Conservation (phyloP, 2,329 filamentous ascomycete genomes). For the Clonostachys rosea region DNA sequence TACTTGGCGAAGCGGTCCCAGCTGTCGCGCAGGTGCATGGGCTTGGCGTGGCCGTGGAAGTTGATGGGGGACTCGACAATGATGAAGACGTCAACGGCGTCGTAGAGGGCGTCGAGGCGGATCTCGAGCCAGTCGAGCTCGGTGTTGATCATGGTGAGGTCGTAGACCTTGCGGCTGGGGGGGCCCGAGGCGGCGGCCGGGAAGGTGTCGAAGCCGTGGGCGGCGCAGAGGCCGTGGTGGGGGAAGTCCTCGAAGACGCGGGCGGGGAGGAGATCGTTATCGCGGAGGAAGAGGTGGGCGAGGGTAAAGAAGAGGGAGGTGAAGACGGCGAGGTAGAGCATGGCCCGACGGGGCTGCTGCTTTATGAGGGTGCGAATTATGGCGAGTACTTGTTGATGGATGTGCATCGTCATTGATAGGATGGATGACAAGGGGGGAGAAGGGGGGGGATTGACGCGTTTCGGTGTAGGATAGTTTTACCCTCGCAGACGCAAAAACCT, state of each 20-base stretch:
- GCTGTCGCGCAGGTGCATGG: constrained; percentile 36
- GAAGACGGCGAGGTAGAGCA: no score
- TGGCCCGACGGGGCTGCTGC: no score
- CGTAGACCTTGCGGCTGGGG: constrained; percentile 15
- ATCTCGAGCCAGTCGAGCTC: constrained; percentile 65
- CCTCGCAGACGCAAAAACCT: no score
- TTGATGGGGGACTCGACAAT: constrained; percentile 55
- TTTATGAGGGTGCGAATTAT: no score
- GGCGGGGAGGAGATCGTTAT: neutral
- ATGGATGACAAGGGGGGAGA: no score
- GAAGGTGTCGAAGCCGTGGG: neutral
- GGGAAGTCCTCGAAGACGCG: constrained; percentile 2
- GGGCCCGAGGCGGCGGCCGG: constrained; percentile 1
- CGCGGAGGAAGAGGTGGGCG: no score
- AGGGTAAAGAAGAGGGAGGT: no score
- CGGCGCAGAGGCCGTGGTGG: no score
- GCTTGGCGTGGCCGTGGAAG: constrained; percentile 20
- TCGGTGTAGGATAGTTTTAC: no score
- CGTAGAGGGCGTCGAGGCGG: constrained; percentile 51
- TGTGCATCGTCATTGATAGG: no score
- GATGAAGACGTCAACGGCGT: constrained; percentile 60
- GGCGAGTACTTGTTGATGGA: no score
- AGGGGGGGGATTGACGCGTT: no score
- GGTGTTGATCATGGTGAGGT: constrained; percentile 57
- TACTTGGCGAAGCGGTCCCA: constrained; percentile 46